phyloP scores from a whole-genome alignment of 2,329 filamentous ascomycete genomes.

The Arthroderma sp. region DNA sequence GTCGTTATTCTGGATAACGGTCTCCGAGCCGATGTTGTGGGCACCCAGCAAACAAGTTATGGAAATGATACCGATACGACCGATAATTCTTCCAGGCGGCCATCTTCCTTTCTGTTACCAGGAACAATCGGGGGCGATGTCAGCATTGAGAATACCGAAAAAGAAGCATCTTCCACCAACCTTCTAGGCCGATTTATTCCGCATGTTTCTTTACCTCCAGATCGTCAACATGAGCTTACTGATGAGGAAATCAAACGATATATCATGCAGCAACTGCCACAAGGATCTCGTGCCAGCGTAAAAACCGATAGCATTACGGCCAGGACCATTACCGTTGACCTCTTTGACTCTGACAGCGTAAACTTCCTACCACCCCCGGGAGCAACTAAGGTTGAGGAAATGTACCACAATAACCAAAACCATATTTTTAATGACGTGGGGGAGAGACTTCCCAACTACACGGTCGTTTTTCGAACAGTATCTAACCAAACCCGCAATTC shows the following conservation, averaged over 20 bases:
- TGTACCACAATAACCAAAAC: conserved; percentile 31
- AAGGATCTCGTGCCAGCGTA: conserved; percentile 30
- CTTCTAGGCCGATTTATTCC: conserved; percentile 12
- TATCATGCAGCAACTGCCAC: conserved; percentile 33
- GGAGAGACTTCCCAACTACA: conserved; percentile 26
- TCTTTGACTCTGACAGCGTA: conserved; percentile 29
- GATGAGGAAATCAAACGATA: conserved; percentile 36
- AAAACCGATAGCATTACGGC: conserved; percentile 30
- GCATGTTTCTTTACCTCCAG: conserved; percentile 21
- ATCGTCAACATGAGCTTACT: conserved; percentile 25
- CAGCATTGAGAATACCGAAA: conserved; percentile 26
- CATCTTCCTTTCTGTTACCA: conserved; percentile 38
- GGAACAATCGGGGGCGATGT: conserved; percentile 20
- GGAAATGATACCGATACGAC: conserved; percentile 31
- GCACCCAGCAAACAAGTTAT: conserved; percentile 25
- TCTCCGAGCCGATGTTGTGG: conserved; percentile 33
- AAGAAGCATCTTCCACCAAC: conserved; percentile 18
- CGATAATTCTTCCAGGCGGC: conserved; percentile 35
- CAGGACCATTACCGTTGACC: conserved; percentile 34
- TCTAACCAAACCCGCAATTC: conserved; percentile 29
- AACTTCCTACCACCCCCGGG: conserved; percentile 33
- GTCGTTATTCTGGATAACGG: conserved; percentile 36
- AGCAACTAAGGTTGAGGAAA: conserved; percentile 33
- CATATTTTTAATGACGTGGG: conserved; percentile 6
- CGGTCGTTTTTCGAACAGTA: conserved; percentile 32